Evolutionary conservation across 805 yeast genomes (phyloP).

Genomic region (Kluyveromyces starmeri): DNA sequence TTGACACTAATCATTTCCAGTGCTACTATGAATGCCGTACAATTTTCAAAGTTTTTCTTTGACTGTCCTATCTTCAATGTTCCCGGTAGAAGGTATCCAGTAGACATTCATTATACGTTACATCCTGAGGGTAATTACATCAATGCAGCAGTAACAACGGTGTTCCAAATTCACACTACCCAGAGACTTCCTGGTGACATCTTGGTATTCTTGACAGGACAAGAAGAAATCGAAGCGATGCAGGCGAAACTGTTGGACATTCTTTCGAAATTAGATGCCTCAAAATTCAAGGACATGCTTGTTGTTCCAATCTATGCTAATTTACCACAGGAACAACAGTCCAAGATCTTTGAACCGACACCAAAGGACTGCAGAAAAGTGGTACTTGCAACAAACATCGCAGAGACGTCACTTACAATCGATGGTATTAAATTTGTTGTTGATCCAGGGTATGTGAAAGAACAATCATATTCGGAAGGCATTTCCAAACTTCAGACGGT

Average conservation of each 20-base stretch:
- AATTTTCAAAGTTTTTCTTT: conserved; percentile 73
- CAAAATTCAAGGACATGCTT: conserved; percentile 50
- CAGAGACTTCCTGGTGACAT: conserved; percentile 69
- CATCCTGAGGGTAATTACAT: conserved; percentile 88
- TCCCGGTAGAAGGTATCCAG: conserved; percentile 93
- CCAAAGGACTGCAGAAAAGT: conserved; percentile 75
- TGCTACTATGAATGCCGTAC: conserved; percentile 88
- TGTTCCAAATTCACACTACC: conserved; percentile 70
- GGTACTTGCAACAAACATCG: conserved; percentile 91
- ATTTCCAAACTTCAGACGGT: conserved; percentile 80
- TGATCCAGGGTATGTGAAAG: conserved; percentile 92
- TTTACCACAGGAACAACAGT: conserved; percentile 77
- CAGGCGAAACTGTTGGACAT: conserved; percentile 68
- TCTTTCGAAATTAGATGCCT: conserved; percentile 44
- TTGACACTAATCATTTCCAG: conserved; percentile 76
- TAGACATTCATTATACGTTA: conserved; percentile 70
- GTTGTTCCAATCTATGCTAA: conserved; percentile 88
- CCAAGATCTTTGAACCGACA: conserved; percentile 76
- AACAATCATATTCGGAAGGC: conserved; percentile 75
- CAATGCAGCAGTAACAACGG: conserved; percentile 81
- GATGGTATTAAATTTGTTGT: conserved; percentile 93
- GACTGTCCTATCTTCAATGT: conserved; percentile 80
- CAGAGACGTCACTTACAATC: conserved; percentile 93
- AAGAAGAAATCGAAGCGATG: conserved; percentile 85
- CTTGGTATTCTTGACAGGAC: conserved; percentile 87